phyloP scores from a whole-genome alignment of 495 filamentous ascomycete species.

The Parachaetomium inaequale region DNA sequence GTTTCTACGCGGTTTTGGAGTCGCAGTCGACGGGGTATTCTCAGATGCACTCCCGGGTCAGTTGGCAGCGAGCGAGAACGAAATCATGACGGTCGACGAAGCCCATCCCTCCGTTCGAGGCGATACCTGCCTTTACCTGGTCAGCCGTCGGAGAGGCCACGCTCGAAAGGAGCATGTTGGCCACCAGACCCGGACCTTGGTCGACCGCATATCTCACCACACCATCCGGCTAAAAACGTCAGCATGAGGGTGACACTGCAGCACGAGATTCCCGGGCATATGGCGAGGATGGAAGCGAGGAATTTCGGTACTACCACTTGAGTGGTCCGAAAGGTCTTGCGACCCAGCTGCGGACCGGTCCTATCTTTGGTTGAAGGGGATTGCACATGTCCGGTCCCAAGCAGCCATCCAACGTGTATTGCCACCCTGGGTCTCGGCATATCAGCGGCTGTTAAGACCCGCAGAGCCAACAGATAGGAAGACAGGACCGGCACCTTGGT shows the following conservation, averaged over 20 bases:
- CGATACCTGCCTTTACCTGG: background rate
- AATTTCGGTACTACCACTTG: slow-evolving; percentile 10
- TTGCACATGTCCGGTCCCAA: slow-evolving; percentile 10
- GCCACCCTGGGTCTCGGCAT: background rate
- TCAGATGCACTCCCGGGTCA: background rate
- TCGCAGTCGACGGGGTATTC: background rate
- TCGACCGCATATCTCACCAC: background rate
- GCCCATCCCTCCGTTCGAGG: background rate
- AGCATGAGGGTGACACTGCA: slow-evolving; percentile 20
- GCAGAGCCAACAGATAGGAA: background rate
- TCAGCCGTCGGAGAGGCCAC: background rate
- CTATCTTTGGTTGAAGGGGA: background rate
- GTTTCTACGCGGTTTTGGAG: background rate
- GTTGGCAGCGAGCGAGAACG: background rate
- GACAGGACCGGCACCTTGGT: background rate
- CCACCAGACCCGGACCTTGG: background rate
- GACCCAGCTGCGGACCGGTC: background rate
- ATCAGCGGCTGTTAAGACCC: background rate
- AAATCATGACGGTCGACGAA: background rate
- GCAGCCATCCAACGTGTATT: background rate
- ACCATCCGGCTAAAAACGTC: slow-evolving; percentile 21
- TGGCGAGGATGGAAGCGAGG: background rate
- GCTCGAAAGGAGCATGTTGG: background rate
- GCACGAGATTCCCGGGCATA: slow-evolving; percentile 5
- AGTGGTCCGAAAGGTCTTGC: slow-evolving; percentile 7